Conservation (phyloP, 2,329 filamentous ascomycete species). For the Ampelomyces quisqualis region DNA sequence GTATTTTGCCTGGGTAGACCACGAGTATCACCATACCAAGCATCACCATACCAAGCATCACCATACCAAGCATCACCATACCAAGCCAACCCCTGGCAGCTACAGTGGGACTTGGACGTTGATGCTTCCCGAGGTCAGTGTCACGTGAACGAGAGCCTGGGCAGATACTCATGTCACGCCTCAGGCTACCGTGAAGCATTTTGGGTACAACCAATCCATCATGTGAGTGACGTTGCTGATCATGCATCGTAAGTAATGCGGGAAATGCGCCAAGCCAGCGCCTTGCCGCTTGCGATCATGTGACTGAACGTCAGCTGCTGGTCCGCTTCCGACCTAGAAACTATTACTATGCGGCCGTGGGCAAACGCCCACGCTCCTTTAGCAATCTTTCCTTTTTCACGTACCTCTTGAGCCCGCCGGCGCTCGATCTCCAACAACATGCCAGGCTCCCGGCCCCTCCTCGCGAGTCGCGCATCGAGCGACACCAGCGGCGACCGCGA, state of each 20-base stretch:
- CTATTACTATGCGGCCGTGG: conserved; percentile 8
- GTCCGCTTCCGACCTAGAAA: conserved; percentile 5
- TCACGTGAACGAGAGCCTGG: no score
- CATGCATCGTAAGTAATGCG: conserved; percentile 15
- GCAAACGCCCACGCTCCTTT: conserved; percentile 15
- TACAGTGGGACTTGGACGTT: no score
- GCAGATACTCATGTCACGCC: no score
- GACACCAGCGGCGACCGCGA: conserved; percentile 57
- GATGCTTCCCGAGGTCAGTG: no score
- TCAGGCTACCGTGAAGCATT: no score
- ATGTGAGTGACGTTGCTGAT: no score
- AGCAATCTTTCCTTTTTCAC: neutral
- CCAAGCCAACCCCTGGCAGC: no score
- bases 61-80: no score
- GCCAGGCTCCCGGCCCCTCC: conserved; percentile 54
- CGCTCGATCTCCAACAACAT: conserved; percentile 24
- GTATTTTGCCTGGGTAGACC: no score
- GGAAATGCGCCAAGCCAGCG: conserved; percentile 10
- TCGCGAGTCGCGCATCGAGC: conserved; percentile 58
- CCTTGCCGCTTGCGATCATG: conserved; percentile 9
- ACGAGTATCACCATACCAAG: no score
- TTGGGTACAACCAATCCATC: no score
- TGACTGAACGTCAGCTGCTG: conserved; percentile 17
- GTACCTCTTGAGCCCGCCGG: neutral
- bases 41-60: no score